phyloP scores from a whole-genome alignment of 495 filamentous ascomycete species.

The Aspergillus nanangensis region DNA sequence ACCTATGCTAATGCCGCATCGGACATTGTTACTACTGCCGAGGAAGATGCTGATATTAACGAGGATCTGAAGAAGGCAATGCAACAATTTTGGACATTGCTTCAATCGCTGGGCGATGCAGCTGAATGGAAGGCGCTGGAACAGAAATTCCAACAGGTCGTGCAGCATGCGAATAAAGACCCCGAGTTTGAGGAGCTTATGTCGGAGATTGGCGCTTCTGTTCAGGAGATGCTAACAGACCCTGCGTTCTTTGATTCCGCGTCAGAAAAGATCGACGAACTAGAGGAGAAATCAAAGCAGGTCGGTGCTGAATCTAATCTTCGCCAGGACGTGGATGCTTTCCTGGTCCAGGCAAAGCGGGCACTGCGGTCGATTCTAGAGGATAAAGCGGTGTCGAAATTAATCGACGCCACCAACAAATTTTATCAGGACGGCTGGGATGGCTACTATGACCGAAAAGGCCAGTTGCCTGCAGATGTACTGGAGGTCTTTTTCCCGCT shows the following conservation, averaged over 20 bases:
- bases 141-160: constrained; percentile 57
- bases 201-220: constrained; percentile 60
- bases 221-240: constrained; percentile 82
- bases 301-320: constrained; percentile 61
- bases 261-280: constrained; percentile 63
- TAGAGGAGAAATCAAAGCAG: constrained; percentile 62
- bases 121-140: constrained; percentile 74
- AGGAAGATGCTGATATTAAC: constrained; percentile 69
- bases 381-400: constrained; percentile 64
- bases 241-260: constrained; percentile 76
- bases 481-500: constrained; percentile 77
- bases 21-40: constrained; percentile 54
- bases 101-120: constrained; percentile 72
- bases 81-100: constrained; percentile 68
- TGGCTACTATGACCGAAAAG: constrained; percentile 50
- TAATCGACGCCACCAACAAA: constrained; percentile 58
- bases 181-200: constrained; percentile 79
- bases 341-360: constrained; percentile 62
- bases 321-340: constrained; percentile 66
- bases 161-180: constrained; percentile 71
- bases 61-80: constrained; percentile 70
- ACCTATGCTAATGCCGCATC: constrained; percentile 69
- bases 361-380: constrained; percentile 63
- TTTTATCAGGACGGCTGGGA: constrained; percentile 66
- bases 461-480: constrained; percentile 67